Evolutionary conservation across 1,139 yeast species (phyloP), one percentile per base, ranked within the genome.

Genomic region (Taphrina populina): DNA sequence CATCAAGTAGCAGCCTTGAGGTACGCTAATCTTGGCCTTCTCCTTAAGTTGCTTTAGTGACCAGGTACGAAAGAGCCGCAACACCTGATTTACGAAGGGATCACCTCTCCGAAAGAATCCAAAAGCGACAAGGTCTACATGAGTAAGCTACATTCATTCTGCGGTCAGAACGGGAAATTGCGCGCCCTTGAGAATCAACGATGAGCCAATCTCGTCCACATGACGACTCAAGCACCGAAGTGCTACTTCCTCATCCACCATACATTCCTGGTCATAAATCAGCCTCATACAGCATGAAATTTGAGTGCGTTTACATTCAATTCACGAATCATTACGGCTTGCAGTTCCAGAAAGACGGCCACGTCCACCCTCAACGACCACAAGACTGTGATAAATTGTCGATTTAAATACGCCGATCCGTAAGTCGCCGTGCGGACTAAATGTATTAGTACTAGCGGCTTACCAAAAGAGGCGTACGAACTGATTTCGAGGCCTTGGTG

Each of bases 361-460:
- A 37, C 40, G 7, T 45, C 37, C 5, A 58, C 60, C 10, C 59
- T 59, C 4, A 58, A 53, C 4, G 57, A 32, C 37, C 56, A 44
- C n/a, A 58, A 27, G 11, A 51, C 30, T 1, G 59, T 57, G 20
- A 58, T 58, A 7, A 45, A 33, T 26, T 58, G 60, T 26, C 58
- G 44, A 36, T 52, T 58, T n/a, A 58, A 40, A 21, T 34, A 37
- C 6, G 60, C 47, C 5, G 47, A 43, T 13, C 47, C 47, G 13
- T 43, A 43, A n/a, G 20, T 43, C n/a, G 47, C 47, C 2, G 17
- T 13, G 5, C 47, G 47, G 17, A 43, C 47, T 43, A 11, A 10
- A 33, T 7, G 10, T 8, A 7, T 27, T 11, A 27, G 30, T 27
- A 7, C 7, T 7, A 8, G 30, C 30, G 7, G 30, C 11, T 37